These are phyloP conservation scores for Trypanosoma boissoni DNA, from an alignment of 208 protist genomes.

Conservation along the genomic window DNA sequence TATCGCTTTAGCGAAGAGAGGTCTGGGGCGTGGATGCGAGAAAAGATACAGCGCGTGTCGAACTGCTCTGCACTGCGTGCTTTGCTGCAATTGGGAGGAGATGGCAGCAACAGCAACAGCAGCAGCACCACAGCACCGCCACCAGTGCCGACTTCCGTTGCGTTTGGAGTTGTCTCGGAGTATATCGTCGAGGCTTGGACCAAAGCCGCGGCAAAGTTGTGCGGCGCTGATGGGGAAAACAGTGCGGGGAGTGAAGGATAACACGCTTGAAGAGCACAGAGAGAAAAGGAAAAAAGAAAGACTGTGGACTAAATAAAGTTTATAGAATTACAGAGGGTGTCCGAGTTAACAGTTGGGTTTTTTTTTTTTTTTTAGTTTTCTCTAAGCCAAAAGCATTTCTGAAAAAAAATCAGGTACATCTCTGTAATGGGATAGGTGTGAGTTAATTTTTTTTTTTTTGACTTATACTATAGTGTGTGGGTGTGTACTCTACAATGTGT, in stretches of 20 bases:
- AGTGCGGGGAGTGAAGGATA: background rate
- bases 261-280: background rate
- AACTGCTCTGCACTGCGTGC: constrained; percentile 27
- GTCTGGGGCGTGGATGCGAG: constrained; percentile 44
- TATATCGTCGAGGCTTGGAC: constrained; percentile 54
- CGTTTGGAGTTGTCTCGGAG: constrained; percentile 57
- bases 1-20: constrained; percentile 56
- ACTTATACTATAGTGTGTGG: no score
- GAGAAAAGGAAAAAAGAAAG: background rate
- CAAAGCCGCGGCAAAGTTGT: constrained; percentile 27
- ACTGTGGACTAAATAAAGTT: no score
- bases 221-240: constrained; percentile 17
- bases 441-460: no score
- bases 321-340: no score
- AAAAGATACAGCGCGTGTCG: constrained; percentile 31
- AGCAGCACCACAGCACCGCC: background rate
- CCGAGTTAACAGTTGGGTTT: no score
- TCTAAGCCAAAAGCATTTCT: no score
- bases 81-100: constrained; percentile 28
- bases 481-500: no score
- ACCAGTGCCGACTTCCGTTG: constrained; percentile 38
- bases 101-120: background rate
- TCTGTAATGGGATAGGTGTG: no score
- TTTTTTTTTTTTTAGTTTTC: no score
- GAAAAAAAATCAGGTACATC: no score